phyloP scores from a whole-genome alignment of 176 grass and related monocot species.

The Cenchrus americanus region DNA sequence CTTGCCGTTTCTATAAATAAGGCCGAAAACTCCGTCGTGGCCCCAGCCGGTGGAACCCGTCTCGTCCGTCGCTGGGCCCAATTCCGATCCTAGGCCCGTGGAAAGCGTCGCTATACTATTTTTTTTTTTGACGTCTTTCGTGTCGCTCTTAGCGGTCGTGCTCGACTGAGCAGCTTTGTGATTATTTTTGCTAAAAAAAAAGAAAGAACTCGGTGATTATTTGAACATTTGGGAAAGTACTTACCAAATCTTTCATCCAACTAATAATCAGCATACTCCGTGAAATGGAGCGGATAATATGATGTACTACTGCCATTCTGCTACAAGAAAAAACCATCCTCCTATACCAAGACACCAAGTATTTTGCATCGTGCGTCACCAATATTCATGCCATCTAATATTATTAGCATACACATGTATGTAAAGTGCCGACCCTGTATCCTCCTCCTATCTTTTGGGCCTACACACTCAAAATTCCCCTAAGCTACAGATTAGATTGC shows the following conservation, averaged over 20 bases:
- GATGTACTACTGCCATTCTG: too few relatives aligned
- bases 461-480: slow-evolving; percentile 53
- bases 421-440: slow-evolving; percentile 25
- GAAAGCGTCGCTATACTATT: not conserved
- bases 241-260: too few relatives aligned
- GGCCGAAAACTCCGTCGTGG: not conserved
- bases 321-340: too few relatives aligned
- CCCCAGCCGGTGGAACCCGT: not conserved
- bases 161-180: too few relatives aligned
- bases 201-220: not conserved
- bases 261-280: too few relatives aligned
- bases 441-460: slow-evolving; percentile 42
- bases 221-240: not conserved
- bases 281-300: too few relatives aligned
- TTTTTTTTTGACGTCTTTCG: too few relatives aligned
- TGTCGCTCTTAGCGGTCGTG: too few relatives aligned
- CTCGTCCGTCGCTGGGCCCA: not conserved
- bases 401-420: slow-evolving; percentile 28
- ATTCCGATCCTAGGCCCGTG: not conserved
- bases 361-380: not conserved
- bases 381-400: slow-evolving; percentile 25
- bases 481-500: slow-evolving; percentile 58
- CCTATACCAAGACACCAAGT: too few relatives aligned
- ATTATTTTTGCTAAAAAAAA: too few relatives aligned
- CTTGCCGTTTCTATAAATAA: not conserved